Base-by-base conservation (phyloP, 139 green algal genomes). In the Coelastrella sp. region DNA sequence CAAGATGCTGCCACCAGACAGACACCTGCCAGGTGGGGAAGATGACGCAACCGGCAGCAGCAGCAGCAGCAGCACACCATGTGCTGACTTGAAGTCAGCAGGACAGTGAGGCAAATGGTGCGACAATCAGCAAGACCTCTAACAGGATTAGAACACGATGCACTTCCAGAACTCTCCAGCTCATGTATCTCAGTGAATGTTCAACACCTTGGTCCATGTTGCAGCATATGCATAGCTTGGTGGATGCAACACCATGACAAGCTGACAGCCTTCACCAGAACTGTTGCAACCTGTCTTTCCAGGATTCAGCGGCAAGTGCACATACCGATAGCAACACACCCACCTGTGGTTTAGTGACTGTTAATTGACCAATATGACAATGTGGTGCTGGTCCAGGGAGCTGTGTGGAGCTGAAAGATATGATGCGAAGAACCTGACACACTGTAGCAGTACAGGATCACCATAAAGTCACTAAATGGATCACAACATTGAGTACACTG, bases 331-430 rank as follows among this genome's bases (percentile, higher is more conserved):
- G 27, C 11, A 32, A 71, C n/a, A 71, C 40, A 3, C 11, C 40
- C 62, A 71, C 62, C 32, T 71, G 90, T 3, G 71, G 76, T 25
- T 81, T 79, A 8, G 93, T 86, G n/a, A 92, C 91, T 3, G 48
- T 87, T 3, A 48, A 2, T 50, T 60, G 43, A 13, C 76, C 84
- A 50, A 81, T 40, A 25, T 90, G 85, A 87, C 95, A 98, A 89
- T 98, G 95, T 72, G 96, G 94, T 71, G 94, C 93, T 9, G 95
- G 94, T n/a, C 90, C 94, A 2, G 95, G 95, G 50, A 98, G 91
- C 83, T 94, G 89, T 0, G 95, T 98, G 15, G 90, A 91, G 0
- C 84, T 93, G 85, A 98, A 98, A 32, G 93, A 96, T 1, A 95
- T 40, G 30, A 98, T 96, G 34, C 95, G 90, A 76, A 98, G 88